Conservation (phyloP, 2,329 filamentous ascomycete genomes). For the Geosmithia morbida region DNA sequence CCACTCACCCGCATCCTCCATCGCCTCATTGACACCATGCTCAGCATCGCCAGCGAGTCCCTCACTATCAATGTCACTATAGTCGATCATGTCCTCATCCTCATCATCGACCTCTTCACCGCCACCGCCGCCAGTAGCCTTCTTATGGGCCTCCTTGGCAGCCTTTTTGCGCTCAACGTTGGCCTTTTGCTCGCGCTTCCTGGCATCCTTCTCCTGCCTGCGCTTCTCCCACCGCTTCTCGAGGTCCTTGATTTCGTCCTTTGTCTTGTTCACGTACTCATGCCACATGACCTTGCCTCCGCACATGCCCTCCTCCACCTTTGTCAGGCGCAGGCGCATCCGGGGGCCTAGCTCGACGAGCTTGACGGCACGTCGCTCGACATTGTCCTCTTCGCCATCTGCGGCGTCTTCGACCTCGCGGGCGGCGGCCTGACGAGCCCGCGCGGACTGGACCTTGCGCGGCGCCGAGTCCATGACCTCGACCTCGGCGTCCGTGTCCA, state of each 20-base stretch:
- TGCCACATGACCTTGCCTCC: conserved; percentile 94
- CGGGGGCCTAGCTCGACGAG: conserved; percentile 84
- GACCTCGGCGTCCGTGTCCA: conserved; percentile 90
- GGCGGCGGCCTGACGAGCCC: conserved; percentile 25
- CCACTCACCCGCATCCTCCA: conserved; percentile 36
- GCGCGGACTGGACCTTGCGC: conserved; percentile 45
- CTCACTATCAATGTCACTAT: conserved; percentile 34
- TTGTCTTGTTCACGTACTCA: conserved; percentile 78
- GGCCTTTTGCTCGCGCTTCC: conserved; percentile 70
- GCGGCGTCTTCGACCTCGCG: conserved; percentile 29
- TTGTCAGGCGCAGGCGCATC: conserved; percentile 77
- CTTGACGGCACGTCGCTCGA: conserved; percentile 81
- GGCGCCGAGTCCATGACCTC: conserved; percentile 59
- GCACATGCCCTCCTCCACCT: conserved; percentile 91
- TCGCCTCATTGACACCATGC: conserved; percentile 30
- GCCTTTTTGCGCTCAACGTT: conserved; percentile 78
- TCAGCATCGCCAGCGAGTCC: conserved; percentile 33
- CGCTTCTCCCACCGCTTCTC: conserved; percentile 73
- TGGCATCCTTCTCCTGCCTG: conserved; percentile 65
- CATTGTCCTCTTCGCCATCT: conserved; percentile 32
- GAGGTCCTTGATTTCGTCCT: conserved; percentile 60
- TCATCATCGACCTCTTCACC: conserved; percentile 19
- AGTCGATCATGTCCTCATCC: conserved; percentile 25
- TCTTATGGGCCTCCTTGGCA: conserved; percentile 22
- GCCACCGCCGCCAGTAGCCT: conserved; percentile 17